phyloP scores from a whole-genome alignment of 2,329 filamentous ascomycete species.

The Sporothrix protearum region DNA sequence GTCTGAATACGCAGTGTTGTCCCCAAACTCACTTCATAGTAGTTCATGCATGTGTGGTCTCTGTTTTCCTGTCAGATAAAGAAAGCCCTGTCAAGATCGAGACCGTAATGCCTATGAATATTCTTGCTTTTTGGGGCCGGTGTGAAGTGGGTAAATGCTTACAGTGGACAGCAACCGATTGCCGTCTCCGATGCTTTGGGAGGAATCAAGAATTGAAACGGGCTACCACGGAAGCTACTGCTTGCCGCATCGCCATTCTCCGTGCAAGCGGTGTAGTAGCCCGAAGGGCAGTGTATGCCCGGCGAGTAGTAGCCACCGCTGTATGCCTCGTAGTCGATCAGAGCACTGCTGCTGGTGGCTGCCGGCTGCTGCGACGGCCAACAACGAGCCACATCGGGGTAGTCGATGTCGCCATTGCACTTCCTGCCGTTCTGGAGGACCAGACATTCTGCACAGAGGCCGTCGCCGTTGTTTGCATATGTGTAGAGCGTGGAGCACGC shows the following conservation, averaged over 20 bases:
- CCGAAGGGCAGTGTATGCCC: background rate
- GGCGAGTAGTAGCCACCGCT: background rate
- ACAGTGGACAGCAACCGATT: background rate
- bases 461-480: background rate
- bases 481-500: background rate
- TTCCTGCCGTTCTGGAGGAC: background rate
- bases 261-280: background rate
- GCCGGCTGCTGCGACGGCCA: background rate
- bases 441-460: background rate
- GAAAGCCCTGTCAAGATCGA: no score
- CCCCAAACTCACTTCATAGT: no score
- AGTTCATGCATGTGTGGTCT: no score
- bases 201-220: background rate
- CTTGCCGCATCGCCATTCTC: background rate
- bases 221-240: background rate
- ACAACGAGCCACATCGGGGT: background rate
- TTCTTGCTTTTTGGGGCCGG: no score
- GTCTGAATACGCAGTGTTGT: no score
- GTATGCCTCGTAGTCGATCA: background rate
- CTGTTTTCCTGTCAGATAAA: no score
- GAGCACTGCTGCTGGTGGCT: background rate
- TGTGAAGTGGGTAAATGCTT: background rate
- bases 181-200: background rate
- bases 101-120: no score
- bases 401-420: background rate